These are phyloP conservation scores for Cordyceps cicadae DNA, from an alignment of 2,329 filamentous ascomycete genomes.

Conservation along the genomic window DNA sequence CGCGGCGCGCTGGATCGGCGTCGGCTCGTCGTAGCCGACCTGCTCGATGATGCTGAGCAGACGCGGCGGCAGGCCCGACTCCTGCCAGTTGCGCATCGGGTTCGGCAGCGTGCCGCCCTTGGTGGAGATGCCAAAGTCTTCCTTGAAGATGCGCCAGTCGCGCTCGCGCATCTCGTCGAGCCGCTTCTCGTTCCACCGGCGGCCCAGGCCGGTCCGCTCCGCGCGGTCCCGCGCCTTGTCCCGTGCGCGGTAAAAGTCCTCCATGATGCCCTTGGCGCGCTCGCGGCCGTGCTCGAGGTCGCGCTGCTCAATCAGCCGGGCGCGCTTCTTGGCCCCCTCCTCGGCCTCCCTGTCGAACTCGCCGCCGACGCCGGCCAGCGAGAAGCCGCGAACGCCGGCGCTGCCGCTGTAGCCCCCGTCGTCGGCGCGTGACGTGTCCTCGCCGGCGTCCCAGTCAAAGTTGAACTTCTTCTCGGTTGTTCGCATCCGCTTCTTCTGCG, in stretches of 20 bases:
- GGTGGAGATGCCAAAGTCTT: constrained; percentile 93
- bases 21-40: constrained; percentile 87
- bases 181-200: constrained; percentile 92
- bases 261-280: constrained; percentile 71
- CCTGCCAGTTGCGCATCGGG: constrained; percentile 89
- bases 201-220: constrained; percentile 67
- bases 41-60: constrained; percentile 73
- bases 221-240: constrained; percentile 62
- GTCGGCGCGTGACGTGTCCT: constrained; percentile 65
- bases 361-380: constrained; percentile 42
- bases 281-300: constrained; percentile 69
- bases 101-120: constrained; percentile 90
- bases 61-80: constrained; percentile 69
- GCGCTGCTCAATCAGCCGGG: constrained; percentile 62
- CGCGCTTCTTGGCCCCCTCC: constrained; percentile 46
- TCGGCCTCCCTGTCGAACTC: constrained; percentile 48
- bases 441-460: constrained; percentile 93
- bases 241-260: constrained; percentile 63
- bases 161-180: constrained; percentile 91
- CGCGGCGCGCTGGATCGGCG: constrained; percentile 84
- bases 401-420: constrained; percentile 62
- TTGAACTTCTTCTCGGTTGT: constrained; percentile 98
- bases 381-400: constrained; percentile 23
- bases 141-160: constrained; percentile 99
- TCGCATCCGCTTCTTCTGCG: constrained; percentile 88